phyloP scores from a whole-genome alignment of 2,329 filamentous ascomycete species.

The Pseudocercospora ulei region DNA sequence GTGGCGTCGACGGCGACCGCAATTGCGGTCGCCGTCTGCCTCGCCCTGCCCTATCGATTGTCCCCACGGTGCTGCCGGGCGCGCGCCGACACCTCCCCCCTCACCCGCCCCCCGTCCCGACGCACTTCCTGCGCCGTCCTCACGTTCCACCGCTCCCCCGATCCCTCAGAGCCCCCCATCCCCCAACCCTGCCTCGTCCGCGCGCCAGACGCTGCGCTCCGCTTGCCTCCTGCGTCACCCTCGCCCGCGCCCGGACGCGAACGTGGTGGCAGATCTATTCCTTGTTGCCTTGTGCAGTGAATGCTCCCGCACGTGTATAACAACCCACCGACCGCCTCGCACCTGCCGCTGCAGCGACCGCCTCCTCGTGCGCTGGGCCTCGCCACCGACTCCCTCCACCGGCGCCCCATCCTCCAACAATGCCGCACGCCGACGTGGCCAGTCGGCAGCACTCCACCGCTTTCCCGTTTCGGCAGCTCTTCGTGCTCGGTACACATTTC shows the following conservation, averaged over 20 bases:
- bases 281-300: slow-evolving; percentile 2
- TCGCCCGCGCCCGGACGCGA: slow-evolving; percentile 12
- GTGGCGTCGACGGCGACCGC: slow-evolving; percentile 11
- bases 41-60: slow-evolving; percentile 12
- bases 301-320: slow-evolving; percentile 15
- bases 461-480: slow-evolving; percentile 52
- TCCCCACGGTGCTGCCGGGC: slow-evolving; percentile 5
- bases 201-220: not conserved
- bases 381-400: slow-evolving; percentile 9
- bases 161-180: not conserved
- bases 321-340: slow-evolving; percentile 8
- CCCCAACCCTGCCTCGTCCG: not conserved
- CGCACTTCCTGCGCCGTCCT: not conserved
- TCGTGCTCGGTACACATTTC: slow-evolving; percentile 43
- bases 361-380: slow-evolving; percentile 10
- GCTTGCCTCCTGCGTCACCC: slow-evolving; percentile 12
- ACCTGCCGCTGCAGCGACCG: slow-evolving; percentile 5
- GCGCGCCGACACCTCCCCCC: not conserved
- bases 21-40: slow-evolving; percentile 14
- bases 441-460: slow-evolving; percentile 26
- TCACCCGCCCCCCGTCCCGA: not conserved
- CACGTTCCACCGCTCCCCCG: too few species aligned
- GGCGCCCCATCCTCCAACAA: slow-evolving; percentile 8
- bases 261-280: not conserved
- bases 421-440: slow-evolving; percentile 15